Conservation (phyloP, 2,329 filamentous ascomycete species). For the Ophidiomyces ophidiicola region DNA sequence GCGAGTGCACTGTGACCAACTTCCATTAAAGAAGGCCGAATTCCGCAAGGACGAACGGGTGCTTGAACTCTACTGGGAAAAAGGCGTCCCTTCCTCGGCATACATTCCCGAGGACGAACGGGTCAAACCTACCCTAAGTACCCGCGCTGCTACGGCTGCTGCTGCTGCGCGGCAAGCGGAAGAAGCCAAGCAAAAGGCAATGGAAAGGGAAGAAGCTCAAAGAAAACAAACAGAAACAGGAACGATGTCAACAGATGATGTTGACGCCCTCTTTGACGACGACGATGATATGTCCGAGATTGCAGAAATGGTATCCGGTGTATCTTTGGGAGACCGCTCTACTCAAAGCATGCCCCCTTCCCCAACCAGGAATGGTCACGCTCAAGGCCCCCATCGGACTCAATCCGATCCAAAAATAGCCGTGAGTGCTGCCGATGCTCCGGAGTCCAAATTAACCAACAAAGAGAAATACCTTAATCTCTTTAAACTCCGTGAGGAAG, state of each 20-base stretch:
- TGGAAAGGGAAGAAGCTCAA: conserved; percentile 80
- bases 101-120: conserved; percentile 96
- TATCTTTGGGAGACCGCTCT: conserved; percentile 70
- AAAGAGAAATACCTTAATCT: conserved; percentile 93
- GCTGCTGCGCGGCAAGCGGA: conserved; percentile 70
- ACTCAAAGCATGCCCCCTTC: conserved; percentile 94
- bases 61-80: conserved; percentile 98
- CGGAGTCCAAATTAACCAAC: conserved; percentile 70
- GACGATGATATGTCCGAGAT: conserved; percentile 78
- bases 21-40: conserved; percentile 96
- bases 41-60: conserved; percentile 93
- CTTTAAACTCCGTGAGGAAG: conserved; percentile 81
- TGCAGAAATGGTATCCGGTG: conserved; percentile 82
- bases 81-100: conserved; percentile 89
- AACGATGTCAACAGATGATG: conserved; percentile 83
- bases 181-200: conserved; percentile 65
- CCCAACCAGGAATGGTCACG: conserved; percentile 61
- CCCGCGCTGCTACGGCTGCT: conserved; percentile 61
- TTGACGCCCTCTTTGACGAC: conserved; percentile 91
- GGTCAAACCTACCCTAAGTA: conserved; percentile 65
- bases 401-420: conserved; percentile 89
- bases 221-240: conserved; percentile 90
- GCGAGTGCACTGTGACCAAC: conserved; percentile 94
- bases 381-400: conserved; percentile 64
- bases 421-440: conserved; percentile 51